phyloP scores from a whole-genome alignment of 2,329 filamentous ascomycete species.

The Elsinoe perseae region DNA sequence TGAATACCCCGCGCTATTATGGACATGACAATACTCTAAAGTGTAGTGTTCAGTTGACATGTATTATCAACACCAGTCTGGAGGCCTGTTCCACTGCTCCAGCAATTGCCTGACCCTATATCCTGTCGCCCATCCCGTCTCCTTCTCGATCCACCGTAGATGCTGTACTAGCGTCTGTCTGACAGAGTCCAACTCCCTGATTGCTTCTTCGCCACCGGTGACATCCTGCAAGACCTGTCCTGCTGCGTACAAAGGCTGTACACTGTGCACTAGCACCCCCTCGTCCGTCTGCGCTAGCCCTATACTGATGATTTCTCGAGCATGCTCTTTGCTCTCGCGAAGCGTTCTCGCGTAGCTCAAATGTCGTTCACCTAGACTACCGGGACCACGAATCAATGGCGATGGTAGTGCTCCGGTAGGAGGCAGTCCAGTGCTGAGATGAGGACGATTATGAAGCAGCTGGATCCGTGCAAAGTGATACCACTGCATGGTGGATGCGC shows the following conservation, averaged over 20 bases:
- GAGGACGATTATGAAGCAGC: constrained; percentile 52
- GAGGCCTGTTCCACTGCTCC: constrained; percentile 35
- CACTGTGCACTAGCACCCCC: constrained; percentile 50
- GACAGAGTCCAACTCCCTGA: constrained; percentile 35
- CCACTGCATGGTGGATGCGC: constrained; percentile 57
- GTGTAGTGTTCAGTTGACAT: background rate
- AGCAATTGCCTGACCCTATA: constrained; percentile 51
- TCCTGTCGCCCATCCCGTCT: constrained; percentile 57
- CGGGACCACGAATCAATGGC: constrained; percentile 33
- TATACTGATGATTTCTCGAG: constrained; percentile 55
- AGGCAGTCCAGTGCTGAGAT: constrained; percentile 40
- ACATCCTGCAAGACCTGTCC: constrained; percentile 52
- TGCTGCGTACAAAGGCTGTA: constrained; percentile 55
- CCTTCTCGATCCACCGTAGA: constrained; percentile 52
- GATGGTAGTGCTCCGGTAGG: constrained; percentile 8
- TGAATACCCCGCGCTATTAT: too few species aligned
- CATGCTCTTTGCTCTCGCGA: constrained; percentile 49
- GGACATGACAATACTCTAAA: too few species aligned
- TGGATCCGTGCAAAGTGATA: constrained; percentile 59
- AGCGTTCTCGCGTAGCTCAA: constrained; percentile 51
- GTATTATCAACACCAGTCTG: background rate
- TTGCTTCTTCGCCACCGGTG: constrained; percentile 20
- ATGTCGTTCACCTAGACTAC: constrained; percentile 47
- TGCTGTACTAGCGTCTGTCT: constrained; percentile 49
- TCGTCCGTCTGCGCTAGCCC: constrained; percentile 49